phyloP scores from a whole-genome alignment of 768 basidiomycete species.

The Mrakia frigida region DNA sequence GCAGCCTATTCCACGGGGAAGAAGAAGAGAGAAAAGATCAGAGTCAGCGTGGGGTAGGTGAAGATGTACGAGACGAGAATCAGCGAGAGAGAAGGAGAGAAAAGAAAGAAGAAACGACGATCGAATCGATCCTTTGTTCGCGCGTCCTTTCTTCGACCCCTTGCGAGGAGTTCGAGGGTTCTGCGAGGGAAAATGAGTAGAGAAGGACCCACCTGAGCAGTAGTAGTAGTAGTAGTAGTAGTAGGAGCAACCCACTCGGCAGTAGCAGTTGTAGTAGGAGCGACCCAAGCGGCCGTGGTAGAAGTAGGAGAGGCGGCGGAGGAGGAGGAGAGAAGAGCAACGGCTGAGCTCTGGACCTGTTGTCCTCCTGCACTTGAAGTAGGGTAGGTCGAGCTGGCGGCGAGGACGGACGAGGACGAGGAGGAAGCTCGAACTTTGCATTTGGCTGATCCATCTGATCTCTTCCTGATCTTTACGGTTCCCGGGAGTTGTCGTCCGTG shows the following conservation, averaged over 20 bases:
- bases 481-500: constrained; percentile 29
- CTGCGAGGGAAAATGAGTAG: too few relatives aligned
- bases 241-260: constrained; percentile 2
- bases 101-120: background rate
- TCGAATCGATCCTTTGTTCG: too few relatives aligned
- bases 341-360: background rate
- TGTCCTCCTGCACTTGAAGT: background rate
- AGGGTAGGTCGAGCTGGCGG: background rate
- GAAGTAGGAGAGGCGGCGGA: background rate
- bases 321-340: constrained; percentile 1
- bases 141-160: too few relatives aligned
- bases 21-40: background rate
- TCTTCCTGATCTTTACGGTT: constrained; percentile 26
- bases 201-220: background rate
- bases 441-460: constrained; percentile 10
- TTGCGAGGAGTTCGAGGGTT: background rate
- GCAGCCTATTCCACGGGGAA: background rate
- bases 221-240: constrained; percentile 13
- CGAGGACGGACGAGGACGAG: background rate
- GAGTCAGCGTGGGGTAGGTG: too few relatives aligned
- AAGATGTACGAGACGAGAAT: too few relatives aligned
- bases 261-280: constrained; percentile 10
- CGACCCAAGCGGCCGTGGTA: background rate
- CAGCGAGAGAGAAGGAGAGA: background rate
- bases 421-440: constrained; percentile 19